Conservation (phyloP, 208 protist species). For the Crithidia expoeki region DNA sequence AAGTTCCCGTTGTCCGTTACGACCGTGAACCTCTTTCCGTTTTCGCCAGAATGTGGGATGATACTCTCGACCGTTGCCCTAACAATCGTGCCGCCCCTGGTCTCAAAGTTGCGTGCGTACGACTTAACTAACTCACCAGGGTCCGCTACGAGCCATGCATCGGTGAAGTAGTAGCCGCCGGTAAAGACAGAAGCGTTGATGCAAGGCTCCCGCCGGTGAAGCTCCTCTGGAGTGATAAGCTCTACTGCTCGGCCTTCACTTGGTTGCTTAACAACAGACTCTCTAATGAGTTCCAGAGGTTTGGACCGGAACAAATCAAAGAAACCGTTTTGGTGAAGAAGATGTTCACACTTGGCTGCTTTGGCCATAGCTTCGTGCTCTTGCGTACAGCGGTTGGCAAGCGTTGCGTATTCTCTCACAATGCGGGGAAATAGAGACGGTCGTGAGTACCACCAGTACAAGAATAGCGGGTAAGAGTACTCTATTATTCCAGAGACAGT, state of each 20-base stretch:
- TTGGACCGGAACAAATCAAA: constrained; percentile 22
- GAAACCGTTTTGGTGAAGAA: constrained; percentile 26
- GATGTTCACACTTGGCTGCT: constrained; percentile 16
- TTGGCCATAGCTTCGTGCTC: constrained; percentile 27
- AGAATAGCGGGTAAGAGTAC: constrained; percentile 24
- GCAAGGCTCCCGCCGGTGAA: constrained; percentile 18
- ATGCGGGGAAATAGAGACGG: constrained; percentile 16
- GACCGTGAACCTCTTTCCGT: background rate
- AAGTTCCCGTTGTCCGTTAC: constrained; percentile 12
- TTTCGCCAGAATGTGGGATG: background rate
- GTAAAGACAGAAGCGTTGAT: constrained; percentile 15
- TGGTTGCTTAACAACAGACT: constrained; percentile 4
- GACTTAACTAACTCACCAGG: constrained; percentile 22
- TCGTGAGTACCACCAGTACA: constrained; percentile 33
- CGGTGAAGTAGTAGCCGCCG: constrained; percentile 15
- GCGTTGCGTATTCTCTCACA: constrained; percentile 15
- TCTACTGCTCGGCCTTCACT: constrained; percentile 9
- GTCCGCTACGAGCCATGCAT: constrained; percentile 16
- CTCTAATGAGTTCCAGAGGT: constrained; percentile 2
- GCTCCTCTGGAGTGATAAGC: constrained; percentile 15
- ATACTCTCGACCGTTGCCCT: constrained; percentile 22
- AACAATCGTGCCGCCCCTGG: constrained; percentile 21
- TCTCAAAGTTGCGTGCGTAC: constrained; percentile 26
- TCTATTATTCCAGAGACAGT: constrained; percentile 12
- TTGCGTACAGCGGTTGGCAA: constrained; percentile 22